Base-by-base conservation (phyloP, 2,329 filamentous ascomycete species). In the Corinectria fuckeliana region DNA sequence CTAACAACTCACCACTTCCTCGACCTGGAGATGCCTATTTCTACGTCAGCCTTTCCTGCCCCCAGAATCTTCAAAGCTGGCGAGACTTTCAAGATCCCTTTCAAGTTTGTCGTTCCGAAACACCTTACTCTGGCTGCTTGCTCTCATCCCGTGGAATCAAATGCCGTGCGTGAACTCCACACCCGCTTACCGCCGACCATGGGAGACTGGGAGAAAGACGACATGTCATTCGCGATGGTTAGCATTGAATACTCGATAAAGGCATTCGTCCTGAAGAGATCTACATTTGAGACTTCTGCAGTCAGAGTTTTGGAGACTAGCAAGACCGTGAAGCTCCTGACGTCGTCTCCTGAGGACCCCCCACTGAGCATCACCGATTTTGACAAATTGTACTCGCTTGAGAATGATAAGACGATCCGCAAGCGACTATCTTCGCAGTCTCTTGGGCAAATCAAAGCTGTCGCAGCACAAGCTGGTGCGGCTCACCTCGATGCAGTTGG, bases 21-120 rank as follows among this genome's bases (percentile, higher is more conserved):
- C 14, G 58, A 64, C 8, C 39, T 63, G 1, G 60, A 69, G 30
- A 70, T 69, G 67, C 60, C 62, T 5, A 52, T 67, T 18, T 53
- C 66, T 14, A 50, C 59, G 10, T 56, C 52, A 9, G 47, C 61
- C 16, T 67, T 66, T 39, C 67, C 65, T 1, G 28, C 38, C 5
- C 56, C 60, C 3, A 41, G 25, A 0, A 30, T 69, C 5, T 61
- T 69, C 7, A 59, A 58, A 14, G 58, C 64, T 0, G 56, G 62
- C 13, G 56, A 55, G 10, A 61, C 63, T 20, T 69, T 67, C 26
- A 64, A 44, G 0, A 58, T 69, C 5, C 67, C 67, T 0, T 69
- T 69, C n/a, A 48, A 64, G 14, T 69, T 69, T 34, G 66, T 66
- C 13, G 36, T 69, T 2, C 67, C 67, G n/a, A 52, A 66, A 1